A percentile compares a stretch with the other conserved stretches of the same genome.
Conservation (phyloP, 352 stramenopile species). For the Aphanomyces invadans region DNA sequence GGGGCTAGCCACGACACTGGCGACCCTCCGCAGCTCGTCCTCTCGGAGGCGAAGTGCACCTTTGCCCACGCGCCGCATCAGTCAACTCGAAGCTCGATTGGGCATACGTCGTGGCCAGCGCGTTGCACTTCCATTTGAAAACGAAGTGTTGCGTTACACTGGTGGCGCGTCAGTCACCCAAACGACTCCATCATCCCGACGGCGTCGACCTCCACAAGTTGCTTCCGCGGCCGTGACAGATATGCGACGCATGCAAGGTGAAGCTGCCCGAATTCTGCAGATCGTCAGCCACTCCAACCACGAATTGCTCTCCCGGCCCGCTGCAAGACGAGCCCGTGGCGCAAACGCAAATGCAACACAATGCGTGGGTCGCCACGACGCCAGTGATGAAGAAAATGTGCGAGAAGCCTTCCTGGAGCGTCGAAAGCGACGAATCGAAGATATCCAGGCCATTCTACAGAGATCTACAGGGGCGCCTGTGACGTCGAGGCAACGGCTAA, state of each 20-base stretch:
- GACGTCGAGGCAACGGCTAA: background rate
- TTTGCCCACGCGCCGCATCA: conserved; percentile 7
- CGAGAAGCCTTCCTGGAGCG: background rate
- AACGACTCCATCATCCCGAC: background rate
- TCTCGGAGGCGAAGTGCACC: background rate
- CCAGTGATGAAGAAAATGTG: too few relatives aligned
- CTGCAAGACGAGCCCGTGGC: too few relatives aligned
- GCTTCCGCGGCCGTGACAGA: background rate
- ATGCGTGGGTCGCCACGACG: too few relatives aligned
- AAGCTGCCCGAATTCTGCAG: conserved; percentile 13
- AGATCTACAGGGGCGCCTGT: background rate
- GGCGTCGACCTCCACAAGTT: background rate
- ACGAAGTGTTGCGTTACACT: conserved; percentile 16
- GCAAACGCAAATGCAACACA: too few relatives aligned
- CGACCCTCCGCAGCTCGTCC: conserved; percentile 33
- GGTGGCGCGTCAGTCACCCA: too few relatives aligned
- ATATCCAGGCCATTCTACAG: conserved; percentile 9
- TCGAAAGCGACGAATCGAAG: conserved; percentile 1
- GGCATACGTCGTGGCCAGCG: conserved; percentile 19
- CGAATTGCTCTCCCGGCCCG: too few relatives aligned
- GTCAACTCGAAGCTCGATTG: conserved; percentile 8
- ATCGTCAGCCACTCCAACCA: too few relatives aligned
- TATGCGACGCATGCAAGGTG: conserved; percentile 15
- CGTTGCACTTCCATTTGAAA: conserved; percentile 6
- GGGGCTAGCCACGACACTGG: conserved; percentile 54